A percentile compares a stretch with the other conserved stretches of the same genome.
Conservation (phyloP, 345 rosid genomes). For the Hypericum perforatum region DNA sequence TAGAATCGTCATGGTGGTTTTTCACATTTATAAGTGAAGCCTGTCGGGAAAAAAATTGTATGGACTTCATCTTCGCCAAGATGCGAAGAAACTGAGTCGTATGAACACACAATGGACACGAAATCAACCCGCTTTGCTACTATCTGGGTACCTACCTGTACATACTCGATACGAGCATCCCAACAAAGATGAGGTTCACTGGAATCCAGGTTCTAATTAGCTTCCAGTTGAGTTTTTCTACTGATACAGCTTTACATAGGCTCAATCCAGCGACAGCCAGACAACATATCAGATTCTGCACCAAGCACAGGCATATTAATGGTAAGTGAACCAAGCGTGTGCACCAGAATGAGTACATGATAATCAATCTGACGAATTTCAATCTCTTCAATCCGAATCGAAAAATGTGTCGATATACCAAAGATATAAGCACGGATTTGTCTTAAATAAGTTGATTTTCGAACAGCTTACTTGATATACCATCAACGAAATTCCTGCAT, state of each 20-base stretch:
- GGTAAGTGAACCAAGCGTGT: background rate
- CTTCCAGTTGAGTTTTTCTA: conserved; percentile 82
- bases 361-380: no score
- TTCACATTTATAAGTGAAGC: no score
- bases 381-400: no score
- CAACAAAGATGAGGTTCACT: conserved; percentile 81
- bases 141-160: conserved; percentile 81
- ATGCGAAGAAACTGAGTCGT: no score
- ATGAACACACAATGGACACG: no score
- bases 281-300: conserved; percentile 79
- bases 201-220: conserved; percentile 74
- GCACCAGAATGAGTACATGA: no score
- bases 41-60: no score
- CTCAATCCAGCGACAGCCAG: conserved; percentile 48
- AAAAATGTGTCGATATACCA: no score
- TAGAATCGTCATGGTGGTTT: no score
- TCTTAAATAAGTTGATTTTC: background rate
- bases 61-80: no score
- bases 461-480: conserved; percentile 62
- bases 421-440: no score
- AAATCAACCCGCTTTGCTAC: no score
- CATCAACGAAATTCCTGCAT: conserved; percentile 81
- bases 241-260: conserved; percentile 44
- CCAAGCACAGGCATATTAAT: background rate
- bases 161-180: conserved; percentile 92